Evolutionary conservation across 768 basidiomycete species (phyloP).

Genomic region (Kwoniella sp.): DNA sequence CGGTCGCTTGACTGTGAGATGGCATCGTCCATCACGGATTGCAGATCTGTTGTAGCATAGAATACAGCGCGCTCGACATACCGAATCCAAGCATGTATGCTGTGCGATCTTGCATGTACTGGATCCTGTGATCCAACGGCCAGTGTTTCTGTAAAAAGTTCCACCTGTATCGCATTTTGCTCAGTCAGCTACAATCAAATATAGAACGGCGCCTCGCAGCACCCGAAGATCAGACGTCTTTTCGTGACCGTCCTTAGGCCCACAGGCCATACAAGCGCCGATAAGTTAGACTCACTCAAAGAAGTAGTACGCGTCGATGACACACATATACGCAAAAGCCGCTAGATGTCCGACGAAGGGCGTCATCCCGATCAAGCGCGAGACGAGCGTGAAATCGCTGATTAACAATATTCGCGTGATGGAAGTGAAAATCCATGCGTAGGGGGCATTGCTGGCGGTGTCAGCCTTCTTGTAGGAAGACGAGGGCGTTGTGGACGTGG

Average conservation of each 20-base stretch:
- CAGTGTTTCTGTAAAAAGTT: conserved; percentile 37
- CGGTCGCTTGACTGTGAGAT: too few relatives aligned
- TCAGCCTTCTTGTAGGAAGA: conserved; percentile 2
- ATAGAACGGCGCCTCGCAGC: too few relatives aligned
- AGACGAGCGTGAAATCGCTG: conserved; percentile 51
- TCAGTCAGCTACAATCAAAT: background rate
- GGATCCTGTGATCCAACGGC: conserved; percentile 33
- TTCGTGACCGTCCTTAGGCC: too few relatives aligned
- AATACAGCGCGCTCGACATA: conserved; percentile 6
- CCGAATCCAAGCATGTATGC: conserved; percentile 56
- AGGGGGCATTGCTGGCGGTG: conserved; percentile 17
- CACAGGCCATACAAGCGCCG: background rate
- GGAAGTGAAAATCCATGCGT: conserved; percentile 28
- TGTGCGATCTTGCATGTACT: conserved; percentile 47
- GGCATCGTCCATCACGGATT: background rate
- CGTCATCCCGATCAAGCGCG: conserved; percentile 42
- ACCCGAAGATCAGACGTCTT: too few relatives aligned
- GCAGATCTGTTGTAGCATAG: too few relatives aligned
- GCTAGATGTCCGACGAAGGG: conserved; percentile 39
- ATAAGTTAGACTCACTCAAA: conserved; percentile 44
- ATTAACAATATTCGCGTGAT: conserved; percentile 46
- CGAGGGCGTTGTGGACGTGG: conserved; percentile 26
- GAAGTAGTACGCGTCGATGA: conserved; percentile 53
- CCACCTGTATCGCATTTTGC: conserved; percentile 23
- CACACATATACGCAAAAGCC: conserved; percentile 47